Percentiles rank a stretch among this genome's conserved stretches.
These are phyloP conservation scores for Mycena alexandri DNA, from an alignment of 768 basidiomycete genomes.

Conservation along the genomic window DNA sequence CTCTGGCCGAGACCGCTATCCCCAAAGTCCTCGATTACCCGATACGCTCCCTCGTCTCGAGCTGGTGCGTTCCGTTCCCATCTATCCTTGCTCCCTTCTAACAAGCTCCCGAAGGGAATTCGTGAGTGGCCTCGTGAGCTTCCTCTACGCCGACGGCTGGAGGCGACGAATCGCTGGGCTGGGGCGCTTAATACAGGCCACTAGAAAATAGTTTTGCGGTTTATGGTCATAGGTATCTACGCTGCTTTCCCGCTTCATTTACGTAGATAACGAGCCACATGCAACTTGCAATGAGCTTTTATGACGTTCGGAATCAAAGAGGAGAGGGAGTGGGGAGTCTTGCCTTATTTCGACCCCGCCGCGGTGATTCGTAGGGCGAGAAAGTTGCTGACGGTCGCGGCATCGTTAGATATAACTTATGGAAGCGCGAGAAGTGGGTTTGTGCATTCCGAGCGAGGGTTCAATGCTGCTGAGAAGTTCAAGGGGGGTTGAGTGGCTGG, in stretches of 20 bases:
- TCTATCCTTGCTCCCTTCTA: background rate
- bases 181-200: constrained; percentile 52
- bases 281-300: constrained; percentile 10
- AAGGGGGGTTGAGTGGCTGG: background rate
- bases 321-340: background rate
- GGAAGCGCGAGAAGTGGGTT: background rate
- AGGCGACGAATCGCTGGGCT: constrained; percentile 60
- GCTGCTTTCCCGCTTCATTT: background rate
- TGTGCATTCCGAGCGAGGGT: background rate
- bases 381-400: background rate
- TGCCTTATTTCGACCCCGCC: background rate
- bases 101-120: constrained; percentile 58
- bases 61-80: constrained; percentile 69
- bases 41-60: constrained; percentile 74
- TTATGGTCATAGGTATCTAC: background rate
- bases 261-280: background rate
- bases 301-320: background rate
- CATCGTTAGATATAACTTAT: background rate
- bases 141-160: constrained; percentile 67
- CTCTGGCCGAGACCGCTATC: constrained; percentile 85
- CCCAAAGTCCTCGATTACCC: constrained; percentile 91
- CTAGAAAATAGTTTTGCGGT: constrained; percentile 45
- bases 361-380: background rate
- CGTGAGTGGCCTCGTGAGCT: constrained; percentile 61
- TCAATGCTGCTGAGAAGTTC: background rate